Evolutionary conservation across 2,329 filamentous ascomycete genomes (phyloP).

Genomic region (Aspergillus aculeatinus): DNA sequence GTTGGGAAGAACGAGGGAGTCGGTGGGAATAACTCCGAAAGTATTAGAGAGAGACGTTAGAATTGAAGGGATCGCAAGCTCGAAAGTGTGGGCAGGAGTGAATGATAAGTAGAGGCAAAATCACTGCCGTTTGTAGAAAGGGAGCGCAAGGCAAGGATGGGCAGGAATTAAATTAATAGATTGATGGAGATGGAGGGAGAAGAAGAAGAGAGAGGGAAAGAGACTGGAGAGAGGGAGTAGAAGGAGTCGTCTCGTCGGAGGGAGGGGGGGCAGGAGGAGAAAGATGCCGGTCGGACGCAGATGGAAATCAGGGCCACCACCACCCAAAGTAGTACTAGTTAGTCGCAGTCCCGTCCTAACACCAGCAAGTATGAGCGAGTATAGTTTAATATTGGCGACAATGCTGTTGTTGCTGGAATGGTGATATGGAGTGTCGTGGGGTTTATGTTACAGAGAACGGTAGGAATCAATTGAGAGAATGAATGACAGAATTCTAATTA

Average conservation of each 20-base stretch:
- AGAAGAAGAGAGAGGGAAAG: slow-evolving; percentile 4
- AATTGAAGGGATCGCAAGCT: not conserved
- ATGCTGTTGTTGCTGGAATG: not conserved
- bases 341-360: not conserved
- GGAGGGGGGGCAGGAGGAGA: slow-evolving; percentile 4
- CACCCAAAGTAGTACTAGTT: not conserved
- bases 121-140: slow-evolving; percentile 9
- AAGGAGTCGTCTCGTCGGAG: too few relatives aligned
- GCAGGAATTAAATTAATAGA: slow-evolving; percentile 16
- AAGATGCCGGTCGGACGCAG: slow-evolving; percentile 7
- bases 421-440: too few relatives aligned
- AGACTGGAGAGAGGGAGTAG: slow-evolving; percentile 3
- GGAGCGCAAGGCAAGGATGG: slow-evolving; percentile 20
- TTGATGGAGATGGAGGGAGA: slow-evolving; percentile 6
- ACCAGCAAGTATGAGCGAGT: too few relatives aligned
- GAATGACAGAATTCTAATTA: not conserved
- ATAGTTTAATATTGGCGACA: not conserved
- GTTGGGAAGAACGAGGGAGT: slow-evolving; percentile 5
- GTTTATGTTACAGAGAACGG: not conserved
- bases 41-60: slow-evolving; percentile 4
- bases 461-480: slow-evolving; percentile 1
- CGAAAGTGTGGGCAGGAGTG: slow-evolving; percentile 1
- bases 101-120: slow-evolving; percentile 2
- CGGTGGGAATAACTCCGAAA: slow-evolving; percentile 13
- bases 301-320: slow-evolving; percentile 7